Base-by-base conservation (phyloP, 2,329 filamentous ascomycete species). In the Amylocarpus encephaloides region DNA sequence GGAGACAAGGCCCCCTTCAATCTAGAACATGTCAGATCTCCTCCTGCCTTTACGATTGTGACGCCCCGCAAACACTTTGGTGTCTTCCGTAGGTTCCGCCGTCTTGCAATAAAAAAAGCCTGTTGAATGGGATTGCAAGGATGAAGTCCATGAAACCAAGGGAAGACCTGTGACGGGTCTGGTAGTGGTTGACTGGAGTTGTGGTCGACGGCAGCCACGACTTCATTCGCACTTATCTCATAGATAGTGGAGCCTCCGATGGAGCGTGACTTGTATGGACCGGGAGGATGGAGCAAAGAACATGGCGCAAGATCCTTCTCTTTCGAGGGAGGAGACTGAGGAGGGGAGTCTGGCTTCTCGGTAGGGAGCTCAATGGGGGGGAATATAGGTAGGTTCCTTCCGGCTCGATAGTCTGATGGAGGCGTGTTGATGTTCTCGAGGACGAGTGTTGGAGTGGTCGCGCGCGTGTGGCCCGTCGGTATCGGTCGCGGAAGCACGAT, bases 121-220 rank as follows among this genome's bases (percentile, higher is more conserved):
- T 93, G 78, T 64, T 98, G 93, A 48, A 95, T 78, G 53, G 88
- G 83, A 64, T 98, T 98, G 54, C 86, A 81, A 0, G 88, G 84
- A 63, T 97, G 91, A 36, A 97, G 72, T 19, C 93, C 93, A 70
- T 98, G 93, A 19, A 96, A 75, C 93, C 93, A 98, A 2, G 93
- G 93, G 63, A 97, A 98, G 54, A 97, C 88, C 53, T 83, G 77
- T n/a, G 85, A 80, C 0, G 93, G 83, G 49, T 92, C 83, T 6
- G 93, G 92, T 19, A 97, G 74, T 1, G 90, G 85, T 63, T 95
- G 89, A 2, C 82, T 78, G 2, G 92, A 80, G 52, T 82, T 73
- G 62, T 91, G 80, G 57, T 94, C 82, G 32, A 97, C 65, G 1
- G 92, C 89, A 41, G 81, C 75, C 10, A 82, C 80, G 39, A 96